A percentile compares a stretch with the other conserved stretches of the same genome.
Conservation (phyloP, 352 stramenopile species). For the Pythium aristosporum region DNA sequence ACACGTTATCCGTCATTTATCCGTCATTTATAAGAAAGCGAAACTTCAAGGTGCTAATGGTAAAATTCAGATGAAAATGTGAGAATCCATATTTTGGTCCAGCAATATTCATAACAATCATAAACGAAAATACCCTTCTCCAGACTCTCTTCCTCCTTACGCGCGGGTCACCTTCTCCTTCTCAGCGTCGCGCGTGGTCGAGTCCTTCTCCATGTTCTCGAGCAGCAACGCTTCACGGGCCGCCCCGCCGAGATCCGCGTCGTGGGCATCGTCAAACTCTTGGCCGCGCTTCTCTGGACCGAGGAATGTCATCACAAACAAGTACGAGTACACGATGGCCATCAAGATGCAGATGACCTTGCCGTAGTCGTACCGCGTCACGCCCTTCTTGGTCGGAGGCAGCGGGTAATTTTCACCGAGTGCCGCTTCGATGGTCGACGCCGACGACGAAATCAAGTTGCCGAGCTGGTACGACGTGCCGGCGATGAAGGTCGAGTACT, state of each 20-base stretch:
- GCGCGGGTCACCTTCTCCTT: conserved; percentile 4
- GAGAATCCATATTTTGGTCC: too few species aligned
- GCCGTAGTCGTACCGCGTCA: conserved; percentile 41
- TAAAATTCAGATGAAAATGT: too few species aligned
- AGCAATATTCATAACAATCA: too few species aligned
- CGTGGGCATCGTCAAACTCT: conserved; percentile 37
- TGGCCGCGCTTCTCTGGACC: conserved; percentile 44
- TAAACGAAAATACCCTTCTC: too few species aligned
- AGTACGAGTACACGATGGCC: conserved; percentile 41
- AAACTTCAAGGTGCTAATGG: too few species aligned
- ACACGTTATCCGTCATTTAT: neutral
- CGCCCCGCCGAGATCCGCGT: conserved; percentile 20
- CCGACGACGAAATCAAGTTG: conserved; percentile 48
- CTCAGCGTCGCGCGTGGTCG: neutral
- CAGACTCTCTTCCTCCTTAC: neutral
- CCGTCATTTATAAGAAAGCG: too few species aligned
- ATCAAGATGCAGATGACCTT: conserved; percentile 54
- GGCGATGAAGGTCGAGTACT: conserved; percentile 45
- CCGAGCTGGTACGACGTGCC: conserved; percentile 50
- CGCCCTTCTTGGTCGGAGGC: conserved; percentile 25
- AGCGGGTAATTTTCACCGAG: conserved; percentile 46
- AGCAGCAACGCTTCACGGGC: neutral
- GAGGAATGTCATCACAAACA: conserved; percentile 42
- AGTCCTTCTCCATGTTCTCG: conserved; percentile 4
- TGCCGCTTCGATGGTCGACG: conserved; percentile 45